phyloP scores from a whole-genome alignment of 257 asterid species.

The Cordia subcordata region DNA sequence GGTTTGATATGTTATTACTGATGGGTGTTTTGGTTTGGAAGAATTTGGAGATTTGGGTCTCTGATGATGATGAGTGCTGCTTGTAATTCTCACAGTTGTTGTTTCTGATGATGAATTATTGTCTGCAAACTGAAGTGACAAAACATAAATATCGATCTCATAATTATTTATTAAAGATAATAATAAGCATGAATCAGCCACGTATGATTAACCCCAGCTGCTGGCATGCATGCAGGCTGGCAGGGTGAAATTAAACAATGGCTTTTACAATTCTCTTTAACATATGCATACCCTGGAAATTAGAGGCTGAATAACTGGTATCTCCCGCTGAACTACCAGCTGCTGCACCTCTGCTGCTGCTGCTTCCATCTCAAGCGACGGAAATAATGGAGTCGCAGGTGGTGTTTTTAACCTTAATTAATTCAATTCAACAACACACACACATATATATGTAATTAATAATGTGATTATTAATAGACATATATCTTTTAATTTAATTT shows the following conservation, averaged over 20 bases:
- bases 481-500: too few species aligned
- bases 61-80: too few species aligned
- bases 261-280: too few species aligned
- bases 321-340: constrained; percentile 40
- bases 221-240: too few species aligned
- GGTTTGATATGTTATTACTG: constrained; percentile 23
- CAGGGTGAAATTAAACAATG: not conserved
- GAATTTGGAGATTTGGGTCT: constrained; percentile 27
- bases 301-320: constrained; percentile 64
- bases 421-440: not conserved
- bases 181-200: too few species aligned
- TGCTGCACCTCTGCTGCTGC: constrained; percentile 45
- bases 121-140: constrained; percentile 50
- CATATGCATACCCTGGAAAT: constrained; percentile 47
- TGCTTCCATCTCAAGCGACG: constrained; percentile 81
- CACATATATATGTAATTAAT: too few species aligned
- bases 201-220: too few species aligned
- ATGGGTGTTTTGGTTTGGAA: constrained; percentile 33
- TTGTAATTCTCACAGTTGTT: too few species aligned
- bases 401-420: constrained; percentile 78
- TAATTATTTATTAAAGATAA: too few species aligned
- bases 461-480: too few species aligned
- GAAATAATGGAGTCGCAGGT: constrained; percentile 81
- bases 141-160: not conserved
- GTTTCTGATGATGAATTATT: constrained; percentile 21